Evolutionary conservation across 1,284 basidiomycete species (phyloP), one percentile per base, ranked within the genome.

Genomic region (Singerocomus inundabilis): DNA sequence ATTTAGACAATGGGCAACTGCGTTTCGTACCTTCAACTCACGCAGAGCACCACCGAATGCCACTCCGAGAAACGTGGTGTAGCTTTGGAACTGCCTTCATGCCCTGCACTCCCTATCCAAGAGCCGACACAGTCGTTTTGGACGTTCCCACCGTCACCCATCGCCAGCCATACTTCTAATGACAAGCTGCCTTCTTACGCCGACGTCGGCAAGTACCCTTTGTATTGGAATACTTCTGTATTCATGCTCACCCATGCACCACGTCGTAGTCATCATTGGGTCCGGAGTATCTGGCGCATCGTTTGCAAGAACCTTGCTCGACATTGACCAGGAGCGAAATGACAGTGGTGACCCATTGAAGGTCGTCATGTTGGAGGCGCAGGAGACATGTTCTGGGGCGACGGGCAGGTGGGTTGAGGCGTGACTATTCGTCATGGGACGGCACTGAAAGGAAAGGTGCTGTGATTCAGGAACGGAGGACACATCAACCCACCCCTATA

Each of bases 401-500:
- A 79, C 78, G 1, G 77, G 70, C 31, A 72, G 76, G 76, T 78
- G 50, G 26, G 70, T 57, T 25, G 45, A 29, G 48, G 26, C 18
- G 26, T 26, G 15, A n/a, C 25, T 6, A 8, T 33, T 42, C 13
- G 32, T 41, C 35, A 6, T 32, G 25, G 12, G 15, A 40, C 36
- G 29, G 28, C 29, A 16, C 24, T 42, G 26, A 51, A 37, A 15
- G 16, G 11, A 30, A 16, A 13, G 25, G 6, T 21, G 21, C 11
- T 11, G 16, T 42, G 13, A 28, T 36, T 4, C 47, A 85, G 85
- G 53, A 88, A 88, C 53, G 85, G 86, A 2, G 85, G 85, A 0
- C 86, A 88, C 58, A 77, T 85, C 42, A 82, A 79, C 21, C 81
- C 85, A 1, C 70, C 77, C 4, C 62, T 84, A 2, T 87, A 81